Conservation (phyloP, 1,284 basidiomycete species). For the Ceratobasidium sp. region DNA sequence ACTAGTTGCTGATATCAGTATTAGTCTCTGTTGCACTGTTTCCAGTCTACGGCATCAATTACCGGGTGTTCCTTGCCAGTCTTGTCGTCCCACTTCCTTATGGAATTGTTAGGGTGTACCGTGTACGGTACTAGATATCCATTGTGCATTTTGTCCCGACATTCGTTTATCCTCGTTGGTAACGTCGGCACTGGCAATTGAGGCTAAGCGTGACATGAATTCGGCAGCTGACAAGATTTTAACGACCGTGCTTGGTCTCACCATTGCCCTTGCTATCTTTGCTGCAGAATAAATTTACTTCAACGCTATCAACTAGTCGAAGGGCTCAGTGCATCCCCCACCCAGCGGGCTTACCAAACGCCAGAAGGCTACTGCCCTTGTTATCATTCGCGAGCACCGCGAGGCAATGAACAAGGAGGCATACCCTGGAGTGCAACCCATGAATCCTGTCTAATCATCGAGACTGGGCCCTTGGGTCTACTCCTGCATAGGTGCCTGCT, state of each 20-base stretch:
- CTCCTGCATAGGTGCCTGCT: no score
- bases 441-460: neutral
- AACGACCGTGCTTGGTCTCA: neutral
- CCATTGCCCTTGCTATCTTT: conserved; percentile 5
- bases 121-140: no score
- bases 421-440: neutral
- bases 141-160: neutral
- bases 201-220: neutral
- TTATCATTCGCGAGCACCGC: conserved; percentile 22
- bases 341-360: neutral
- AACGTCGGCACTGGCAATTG: neutral
- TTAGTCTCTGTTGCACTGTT: conserved; percentile 21
- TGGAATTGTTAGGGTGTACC: no score
- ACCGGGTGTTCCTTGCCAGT: conserved; percentile 18
- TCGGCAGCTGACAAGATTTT: conserved; percentile 10
- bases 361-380: neutral
- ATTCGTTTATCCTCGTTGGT: neutral
- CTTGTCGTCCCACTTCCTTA: no score
- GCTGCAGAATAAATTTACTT: neutral
- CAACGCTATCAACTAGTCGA: no score
- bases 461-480: neutral
- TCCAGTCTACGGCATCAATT: conserved; percentile 16
- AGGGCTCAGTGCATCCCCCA: neutral
- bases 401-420: neutral
- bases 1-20: no score